Evolutionary conservation across 2,329 filamentous ascomycete species (phyloP).

Genomic region (Trichocomaceae sp.): DNA sequence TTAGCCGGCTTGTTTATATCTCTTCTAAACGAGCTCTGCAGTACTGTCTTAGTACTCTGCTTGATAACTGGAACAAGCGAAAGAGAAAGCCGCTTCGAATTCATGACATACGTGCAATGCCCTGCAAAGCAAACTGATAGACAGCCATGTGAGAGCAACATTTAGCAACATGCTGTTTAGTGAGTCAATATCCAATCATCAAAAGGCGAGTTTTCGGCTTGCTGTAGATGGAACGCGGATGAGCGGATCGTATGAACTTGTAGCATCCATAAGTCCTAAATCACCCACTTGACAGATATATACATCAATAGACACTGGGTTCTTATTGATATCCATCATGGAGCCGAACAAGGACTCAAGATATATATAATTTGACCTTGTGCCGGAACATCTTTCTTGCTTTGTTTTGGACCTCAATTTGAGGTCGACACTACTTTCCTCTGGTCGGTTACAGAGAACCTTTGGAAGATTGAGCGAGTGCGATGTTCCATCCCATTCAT

Average conservation of each 20-base stretch:
- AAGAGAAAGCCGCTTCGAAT: background rate
- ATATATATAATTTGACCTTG: background rate
- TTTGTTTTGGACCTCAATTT: too few relatives aligned
- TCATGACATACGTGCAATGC: background rate
- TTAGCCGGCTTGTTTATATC: background rate
- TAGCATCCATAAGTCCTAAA: background rate
- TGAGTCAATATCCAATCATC: background rate
- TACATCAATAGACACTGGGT: background rate
- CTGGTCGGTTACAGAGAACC: too few relatives aligned
- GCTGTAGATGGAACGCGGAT: background rate
- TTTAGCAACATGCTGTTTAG: background rate
- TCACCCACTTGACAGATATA: too few relatives aligned
- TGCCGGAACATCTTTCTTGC: too few relatives aligned
- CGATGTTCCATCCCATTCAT: background rate
- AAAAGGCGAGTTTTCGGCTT: background rate
- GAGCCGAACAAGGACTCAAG: background rate
- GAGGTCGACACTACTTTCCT: too few relatives aligned
- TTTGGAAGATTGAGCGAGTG: background rate
- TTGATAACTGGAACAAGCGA: background rate
- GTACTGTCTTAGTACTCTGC: background rate
- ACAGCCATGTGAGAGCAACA: background rate
- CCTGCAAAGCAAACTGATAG: background rate
- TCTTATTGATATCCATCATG: background rate
- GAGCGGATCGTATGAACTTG: background rate
- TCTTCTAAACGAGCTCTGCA: background rate